Conservation (phyloP, 2,329 filamentous ascomycete genomes). For the Botrytis galanthina region DNA sequence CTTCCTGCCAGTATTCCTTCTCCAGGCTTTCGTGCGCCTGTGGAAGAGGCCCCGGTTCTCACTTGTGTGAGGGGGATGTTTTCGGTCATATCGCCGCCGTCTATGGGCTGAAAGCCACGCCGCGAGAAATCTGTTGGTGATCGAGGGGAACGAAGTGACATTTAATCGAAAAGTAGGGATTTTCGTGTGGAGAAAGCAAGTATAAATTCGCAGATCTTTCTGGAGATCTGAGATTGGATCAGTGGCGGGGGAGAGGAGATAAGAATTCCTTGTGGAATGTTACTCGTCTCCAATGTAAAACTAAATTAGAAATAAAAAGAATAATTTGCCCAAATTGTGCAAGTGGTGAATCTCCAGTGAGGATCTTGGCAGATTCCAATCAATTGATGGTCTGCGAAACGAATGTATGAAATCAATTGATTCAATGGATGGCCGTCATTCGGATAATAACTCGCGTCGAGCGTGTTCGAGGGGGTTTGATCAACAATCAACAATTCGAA, state of each 20-base stretch:
- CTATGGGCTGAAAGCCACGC: constrained; percentile 34
- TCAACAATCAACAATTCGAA: not conserved
- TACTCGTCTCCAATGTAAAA: not conserved
- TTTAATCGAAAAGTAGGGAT: constrained; percentile 15
- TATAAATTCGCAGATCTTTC: not conserved
- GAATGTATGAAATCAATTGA: constrained; percentile 11
- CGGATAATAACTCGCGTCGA: not conserved
- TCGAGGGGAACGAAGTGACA: constrained; percentile 34
- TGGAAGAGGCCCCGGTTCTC: constrained; percentile 54
- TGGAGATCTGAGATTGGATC: not conserved
- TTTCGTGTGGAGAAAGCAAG: not conserved
- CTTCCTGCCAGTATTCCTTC: constrained; percentile 37
- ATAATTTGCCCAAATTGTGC: not conserved
- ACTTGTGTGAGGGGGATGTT: constrained; percentile 58
- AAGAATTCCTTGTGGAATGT: constrained; percentile 7
- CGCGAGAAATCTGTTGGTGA: constrained; percentile 32
- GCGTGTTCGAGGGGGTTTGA: constrained; percentile 7
- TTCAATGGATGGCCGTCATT: constrained; percentile 2
- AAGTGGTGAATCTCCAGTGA: not conserved
- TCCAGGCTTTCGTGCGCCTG: constrained; percentile 51
- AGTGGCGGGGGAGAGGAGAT: not conserved
- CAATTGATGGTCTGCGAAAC: constrained; percentile 8
- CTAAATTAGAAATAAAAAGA: not conserved
- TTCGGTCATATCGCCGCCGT: constrained; percentile 29
- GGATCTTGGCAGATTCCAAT: not conserved